Conservation (phyloP, 345 rosid species). For the Gossypium mustelinum region DNA sequence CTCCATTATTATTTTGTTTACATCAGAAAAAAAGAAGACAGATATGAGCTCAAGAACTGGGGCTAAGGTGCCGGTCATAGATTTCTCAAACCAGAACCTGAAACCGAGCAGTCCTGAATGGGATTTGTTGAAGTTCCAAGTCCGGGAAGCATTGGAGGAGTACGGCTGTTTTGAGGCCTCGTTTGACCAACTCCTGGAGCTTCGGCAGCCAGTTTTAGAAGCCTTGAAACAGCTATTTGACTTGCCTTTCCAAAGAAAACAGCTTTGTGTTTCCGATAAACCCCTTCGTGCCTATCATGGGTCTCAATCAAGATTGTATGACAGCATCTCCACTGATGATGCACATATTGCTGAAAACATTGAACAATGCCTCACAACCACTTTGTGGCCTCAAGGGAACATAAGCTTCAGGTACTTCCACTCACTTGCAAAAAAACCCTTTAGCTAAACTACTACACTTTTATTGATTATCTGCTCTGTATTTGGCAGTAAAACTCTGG, state of each 20-base stretch:
- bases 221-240: conserved; percentile 46
- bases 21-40: too few species aligned
- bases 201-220: conserved; percentile 24
- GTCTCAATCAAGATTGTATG: conserved; percentile 40
- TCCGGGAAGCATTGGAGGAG: conserved; percentile 43
- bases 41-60: too few species aligned
- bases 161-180: conserved; percentile 62
- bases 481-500: too few species aligned
- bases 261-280: conserved; percentile 37
- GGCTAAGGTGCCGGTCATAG: too few species aligned
- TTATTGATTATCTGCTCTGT: background rate
- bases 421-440: background rate
- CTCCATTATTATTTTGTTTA: too few species aligned
- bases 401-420: conserved; percentile 29
- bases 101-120: too few species aligned
- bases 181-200: conserved; percentile 33
- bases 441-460: background rate
- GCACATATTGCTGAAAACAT: conserved; percentile 18
- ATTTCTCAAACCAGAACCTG: too few species aligned
- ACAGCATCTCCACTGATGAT: conserved; percentile 54
- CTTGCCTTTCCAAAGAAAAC: conserved; percentile 47
- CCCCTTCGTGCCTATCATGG: conserved; percentile 49
- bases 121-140: conserved; percentile 20
- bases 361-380: too few species aligned
- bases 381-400: conserved; percentile 6